Percentiles rank a stretch among this genome's conserved stretches.
phyloP scores from a whole-genome alignment of 2,329 filamentous ascomycete species.

The Tolypocladium inflatum region DNA sequence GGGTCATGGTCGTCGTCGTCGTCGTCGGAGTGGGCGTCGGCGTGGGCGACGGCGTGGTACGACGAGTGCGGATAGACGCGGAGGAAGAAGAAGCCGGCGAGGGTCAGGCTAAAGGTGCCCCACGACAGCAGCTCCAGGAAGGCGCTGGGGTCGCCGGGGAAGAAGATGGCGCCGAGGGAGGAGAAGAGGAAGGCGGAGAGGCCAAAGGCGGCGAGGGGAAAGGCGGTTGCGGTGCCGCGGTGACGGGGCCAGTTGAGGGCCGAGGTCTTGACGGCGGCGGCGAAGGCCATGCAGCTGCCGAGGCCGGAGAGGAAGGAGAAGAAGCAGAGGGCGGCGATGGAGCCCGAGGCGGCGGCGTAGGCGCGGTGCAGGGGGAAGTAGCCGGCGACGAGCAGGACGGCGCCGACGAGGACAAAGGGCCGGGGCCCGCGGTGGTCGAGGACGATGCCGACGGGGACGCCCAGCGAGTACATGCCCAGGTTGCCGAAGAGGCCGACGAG shows the following conservation, averaged over 20 bases:
- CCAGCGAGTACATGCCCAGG: slow-evolving; percentile 86
- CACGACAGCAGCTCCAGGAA: slow-evolving; percentile 73
- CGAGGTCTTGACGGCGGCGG: slow-evolving; percentile 74
- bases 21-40: slow-evolving; percentile 20
- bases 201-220: slow-evolving; percentile 86
- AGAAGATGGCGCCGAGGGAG: slow-evolving; percentile 62
- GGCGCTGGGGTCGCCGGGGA: slow-evolving; percentile 72
- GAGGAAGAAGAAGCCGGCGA: slow-evolving; percentile 77
- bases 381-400: slow-evolving; percentile 61
- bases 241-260: slow-evolving; percentile 88
- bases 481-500: slow-evolving; percentile 81
- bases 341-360: slow-evolving; percentile 57
- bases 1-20: background rate
- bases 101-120: slow-evolving; percentile 68
- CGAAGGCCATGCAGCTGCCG: slow-evolving; percentile 86
- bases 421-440: slow-evolving; percentile 76
- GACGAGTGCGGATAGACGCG: slow-evolving; percentile 50
- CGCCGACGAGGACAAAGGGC: slow-evolving; percentile 66
- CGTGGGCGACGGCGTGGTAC: slow-evolving; percentile 46
- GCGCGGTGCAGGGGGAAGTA: slow-evolving; percentile 81
- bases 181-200: slow-evolving; percentile 97
- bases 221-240: slow-evolving; percentile 86
- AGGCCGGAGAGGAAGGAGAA: slow-evolving; percentile 80
- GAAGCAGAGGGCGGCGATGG: slow-evolving; percentile 60
- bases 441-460: slow-evolving; percentile 80